phyloP scores from a whole-genome alignment of 2,329 filamentous ascomycete species.

The Penicillium sp. region DNA sequence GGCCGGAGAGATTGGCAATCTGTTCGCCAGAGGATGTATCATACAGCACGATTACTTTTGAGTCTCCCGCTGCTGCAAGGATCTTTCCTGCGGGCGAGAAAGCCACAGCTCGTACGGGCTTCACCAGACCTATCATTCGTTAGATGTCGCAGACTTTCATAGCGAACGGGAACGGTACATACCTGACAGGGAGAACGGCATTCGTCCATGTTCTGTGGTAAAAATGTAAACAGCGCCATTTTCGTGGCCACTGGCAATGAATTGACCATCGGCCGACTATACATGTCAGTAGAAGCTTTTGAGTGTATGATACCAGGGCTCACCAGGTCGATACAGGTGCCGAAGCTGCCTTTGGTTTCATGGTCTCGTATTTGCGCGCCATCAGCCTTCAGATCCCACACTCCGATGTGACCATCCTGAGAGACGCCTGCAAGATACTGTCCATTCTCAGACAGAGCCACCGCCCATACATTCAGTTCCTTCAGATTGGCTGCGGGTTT shows the following conservation, averaged over 20 bases:
- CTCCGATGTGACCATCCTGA: constrained; percentile 79
- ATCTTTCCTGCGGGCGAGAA: constrained; percentile 84
- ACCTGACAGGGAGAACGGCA: constrained; percentile 82
- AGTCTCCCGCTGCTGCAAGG: constrained; percentile 85
- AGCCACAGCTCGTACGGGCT: constrained; percentile 75
- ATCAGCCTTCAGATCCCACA: constrained; percentile 67
- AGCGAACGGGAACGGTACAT: constrained; percentile 29
- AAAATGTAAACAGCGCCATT: constrained; percentile 92
- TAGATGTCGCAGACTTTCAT: constrained; percentile 8
- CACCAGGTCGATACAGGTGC: constrained; percentile 77
- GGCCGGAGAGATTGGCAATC: constrained; percentile 74
- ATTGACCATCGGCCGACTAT: constrained; percentile 67
- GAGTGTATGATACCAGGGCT: constrained; percentile 10
- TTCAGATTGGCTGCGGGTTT: constrained; percentile 12
- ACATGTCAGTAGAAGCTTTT: constrained; percentile 1
- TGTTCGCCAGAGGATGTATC: constrained; percentile 90
- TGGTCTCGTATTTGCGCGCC: constrained; percentile 69
- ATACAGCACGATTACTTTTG: constrained; percentile 83
- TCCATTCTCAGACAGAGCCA: constrained; percentile 79
- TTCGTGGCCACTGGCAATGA: constrained; percentile 88
- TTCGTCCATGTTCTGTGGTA: constrained; percentile 80
- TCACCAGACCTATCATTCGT: constrained; percentile 64
- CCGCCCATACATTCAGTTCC: constrained; percentile 75
- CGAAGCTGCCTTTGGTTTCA: constrained; percentile 90
- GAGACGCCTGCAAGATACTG: constrained; percentile 81